Base-by-base conservation (phyloP, 306 rosid genomes). In the Citrullus colocynthis region DNA sequence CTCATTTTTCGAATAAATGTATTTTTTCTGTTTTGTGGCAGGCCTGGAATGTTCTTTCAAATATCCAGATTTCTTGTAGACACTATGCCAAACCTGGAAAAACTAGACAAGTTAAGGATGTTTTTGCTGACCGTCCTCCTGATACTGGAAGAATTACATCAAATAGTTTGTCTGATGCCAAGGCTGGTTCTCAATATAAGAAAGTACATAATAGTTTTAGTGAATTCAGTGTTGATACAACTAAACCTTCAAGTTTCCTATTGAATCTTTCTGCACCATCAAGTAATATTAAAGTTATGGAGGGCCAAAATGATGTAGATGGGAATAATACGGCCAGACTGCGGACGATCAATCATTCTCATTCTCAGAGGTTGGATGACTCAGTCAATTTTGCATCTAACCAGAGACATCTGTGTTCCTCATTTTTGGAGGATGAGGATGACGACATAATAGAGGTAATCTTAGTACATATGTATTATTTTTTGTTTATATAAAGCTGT, bases 31-130 rank as follows among this genome's bases (percentile, higher is more conserved):
- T 78, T 71, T 78, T 13, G 63, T 78, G 21, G 81, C 90, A 95
- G 99, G 97, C 92, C 55, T 95, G 97, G 96, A 77, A 66, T 69
- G 87, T 76, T 73, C 92, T 90, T 83, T 90, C 96, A 62, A 87
- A 82, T 84, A 85, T 88, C 75, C 88, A 88, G 81, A 84, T 79
- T 81, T 92, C 93, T 75, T 63, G 74, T 77, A 84, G 87, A 86
- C 85, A 74, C 67, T 89, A 89, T 75, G 79, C 74, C 63, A 92
- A 80, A 82, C 93, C 90, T 49, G 99, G 97, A 78, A 88, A 88
- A 84, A 66, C 84, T 75, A 82, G 76, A 56, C 75, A 72, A 45
- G 84, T 87, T 78, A 80, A 80, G 76, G 80, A 72, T 78, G 70
- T 61, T 36, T 52, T 77, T 82, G 61, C 81, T 45, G 81, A 74